Evolutionary conservation across 73 alveolate genomes (phyloP).

Genomic region (Tetrahymena thermophila): DNA sequence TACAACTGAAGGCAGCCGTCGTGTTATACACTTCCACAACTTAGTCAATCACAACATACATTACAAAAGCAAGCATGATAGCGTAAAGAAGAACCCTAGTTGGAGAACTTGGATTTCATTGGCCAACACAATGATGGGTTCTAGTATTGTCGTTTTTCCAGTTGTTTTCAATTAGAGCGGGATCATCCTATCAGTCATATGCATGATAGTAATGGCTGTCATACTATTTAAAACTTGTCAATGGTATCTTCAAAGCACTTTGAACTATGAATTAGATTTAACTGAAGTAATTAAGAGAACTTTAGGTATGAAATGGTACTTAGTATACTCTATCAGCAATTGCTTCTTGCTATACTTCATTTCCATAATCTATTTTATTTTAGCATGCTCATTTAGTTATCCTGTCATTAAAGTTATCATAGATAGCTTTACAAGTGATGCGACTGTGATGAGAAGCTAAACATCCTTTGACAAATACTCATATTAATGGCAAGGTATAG

Average conservation of each 20-base stretch:
- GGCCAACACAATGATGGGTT: neutral
- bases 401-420: neutral
- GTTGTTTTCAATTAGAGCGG: neutral
- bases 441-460: neutral
- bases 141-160: neutral
- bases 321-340: neutral
- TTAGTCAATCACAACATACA: neutral
- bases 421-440: neutral
- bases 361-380: neutral
- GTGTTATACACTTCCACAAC: neutral
- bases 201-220: neutral
- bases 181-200: neutral
- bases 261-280: neutral
- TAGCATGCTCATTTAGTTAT: neutral
- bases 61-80: neutral
- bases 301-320: neutral
- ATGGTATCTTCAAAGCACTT: neutral
- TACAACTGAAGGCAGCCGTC: neutral
- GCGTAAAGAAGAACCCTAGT: neutral
- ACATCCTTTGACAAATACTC: neutral
- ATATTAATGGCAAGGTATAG: neutral
- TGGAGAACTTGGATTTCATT: neutral
- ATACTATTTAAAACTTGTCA: neutral
- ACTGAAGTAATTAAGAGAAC: neutral
- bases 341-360: neutral